These are phyloP conservation scores for Chrysanthemum makinoi DNA, from an alignment of 129 eudicot species.

Conservation along the genomic window DNA sequence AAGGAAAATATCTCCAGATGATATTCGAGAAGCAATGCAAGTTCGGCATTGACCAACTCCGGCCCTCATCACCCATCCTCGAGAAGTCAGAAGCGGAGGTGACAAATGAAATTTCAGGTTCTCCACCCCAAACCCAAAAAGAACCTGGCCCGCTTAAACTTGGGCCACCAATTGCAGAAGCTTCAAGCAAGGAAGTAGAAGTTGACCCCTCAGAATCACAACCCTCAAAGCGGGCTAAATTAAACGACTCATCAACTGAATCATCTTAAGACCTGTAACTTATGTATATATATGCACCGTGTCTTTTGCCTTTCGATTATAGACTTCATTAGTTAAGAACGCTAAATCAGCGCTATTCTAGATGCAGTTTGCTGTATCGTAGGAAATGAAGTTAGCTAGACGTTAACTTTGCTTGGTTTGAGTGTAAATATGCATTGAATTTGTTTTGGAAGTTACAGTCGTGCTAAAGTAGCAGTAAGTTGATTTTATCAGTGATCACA, in stretches of 20 bases:
- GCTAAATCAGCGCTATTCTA: not conserved
- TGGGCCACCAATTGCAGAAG: slow-evolving; percentile 34
- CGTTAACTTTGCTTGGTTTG: slow-evolving; percentile 12
- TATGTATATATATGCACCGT: slow-evolving; percentile 21
- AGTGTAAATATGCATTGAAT: slow-evolving; percentile 23
- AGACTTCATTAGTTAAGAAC: slow-evolving; percentile 15
- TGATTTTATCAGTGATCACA: too few species aligned
- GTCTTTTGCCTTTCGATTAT: slow-evolving; percentile 16
- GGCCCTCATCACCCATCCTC: slow-evolving; percentile 36
- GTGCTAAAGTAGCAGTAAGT: too few species aligned
- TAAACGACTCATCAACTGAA: slow-evolving; percentile 36
- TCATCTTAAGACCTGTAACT: slow-evolving; percentile 23
- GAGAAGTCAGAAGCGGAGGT: slow-evolving; percentile 38
- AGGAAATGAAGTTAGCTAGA: slow-evolving; percentile 8
- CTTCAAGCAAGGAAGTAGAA: slow-evolving; percentile 20
- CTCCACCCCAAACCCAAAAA: slow-evolving; percentile 38
- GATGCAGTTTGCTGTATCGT: slow-evolving; percentile 24
- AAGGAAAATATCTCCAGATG: slow-evolving; percentile 66
- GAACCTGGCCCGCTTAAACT: slow-evolving; percentile 20
- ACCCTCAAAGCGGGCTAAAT: slow-evolving; percentile 60
- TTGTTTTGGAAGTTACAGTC: not conserved
- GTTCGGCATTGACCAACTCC: slow-evolving; percentile 47
- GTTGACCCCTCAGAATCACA: slow-evolving; percentile 42
- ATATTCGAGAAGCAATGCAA: slow-evolving; percentile 89
- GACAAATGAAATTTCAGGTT: slow-evolving; percentile 32